phyloP scores from a whole-genome alignment of 352 stramenopile species.

The Globisporangium cystogenes region DNA sequence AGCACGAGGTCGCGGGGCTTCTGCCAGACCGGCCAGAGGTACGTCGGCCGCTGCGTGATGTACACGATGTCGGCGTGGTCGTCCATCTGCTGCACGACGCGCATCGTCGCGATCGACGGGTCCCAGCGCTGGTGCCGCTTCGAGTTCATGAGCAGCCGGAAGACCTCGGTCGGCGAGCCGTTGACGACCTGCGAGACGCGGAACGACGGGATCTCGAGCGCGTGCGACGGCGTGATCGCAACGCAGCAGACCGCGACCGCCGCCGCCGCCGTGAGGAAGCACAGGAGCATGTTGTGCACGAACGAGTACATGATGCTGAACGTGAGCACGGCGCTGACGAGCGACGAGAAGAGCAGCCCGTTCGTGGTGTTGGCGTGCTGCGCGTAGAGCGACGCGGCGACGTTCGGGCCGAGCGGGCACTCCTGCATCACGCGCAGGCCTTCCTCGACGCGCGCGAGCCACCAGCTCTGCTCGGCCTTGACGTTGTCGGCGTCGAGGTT shows the following conservation, averaged over 20 bases:
- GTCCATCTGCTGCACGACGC: slow-evolving; percentile 81
- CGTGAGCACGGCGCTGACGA: slow-evolving; percentile 57
- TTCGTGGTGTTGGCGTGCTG: slow-evolving; percentile 79
- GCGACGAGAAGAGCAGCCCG: slow-evolving; percentile 57
- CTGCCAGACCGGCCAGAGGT: slow-evolving; percentile 83
- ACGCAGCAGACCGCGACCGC: slow-evolving; percentile 65
- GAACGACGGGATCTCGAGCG: slow-evolving; percentile 80
- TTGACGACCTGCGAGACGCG: slow-evolving; percentile 82
- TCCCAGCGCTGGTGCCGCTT: slow-evolving; percentile 85
- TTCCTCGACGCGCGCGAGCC: slow-evolving; percentile 76
- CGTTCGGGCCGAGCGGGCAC: slow-evolving; percentile 73
- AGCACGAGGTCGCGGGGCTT: slow-evolving; percentile 82
- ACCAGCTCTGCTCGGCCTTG: slow-evolving; percentile 82
- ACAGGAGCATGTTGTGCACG: slow-evolving; percentile 75
- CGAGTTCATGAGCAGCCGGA: slow-evolving; percentile 79
- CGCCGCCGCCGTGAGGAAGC: slow-evolving; percentile 58
- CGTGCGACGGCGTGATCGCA: slow-evolving; percentile 60
- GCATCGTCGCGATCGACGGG: slow-evolving; percentile 69
- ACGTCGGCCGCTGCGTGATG: slow-evolving; percentile 78
- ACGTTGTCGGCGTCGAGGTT: slow-evolving; percentile 83
- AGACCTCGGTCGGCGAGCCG: slow-evolving; percentile 78
- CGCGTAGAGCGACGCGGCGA: slow-evolving; percentile 72
- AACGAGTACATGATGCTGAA: slow-evolving; percentile 89
- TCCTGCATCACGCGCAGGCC: slow-evolving; percentile 84
- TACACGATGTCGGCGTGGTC: slow-evolving; percentile 89